Evolutionary conservation across 129 eudicot species (phyloP).

Genomic region (Ambrosia artemisiifolia): DNA sequence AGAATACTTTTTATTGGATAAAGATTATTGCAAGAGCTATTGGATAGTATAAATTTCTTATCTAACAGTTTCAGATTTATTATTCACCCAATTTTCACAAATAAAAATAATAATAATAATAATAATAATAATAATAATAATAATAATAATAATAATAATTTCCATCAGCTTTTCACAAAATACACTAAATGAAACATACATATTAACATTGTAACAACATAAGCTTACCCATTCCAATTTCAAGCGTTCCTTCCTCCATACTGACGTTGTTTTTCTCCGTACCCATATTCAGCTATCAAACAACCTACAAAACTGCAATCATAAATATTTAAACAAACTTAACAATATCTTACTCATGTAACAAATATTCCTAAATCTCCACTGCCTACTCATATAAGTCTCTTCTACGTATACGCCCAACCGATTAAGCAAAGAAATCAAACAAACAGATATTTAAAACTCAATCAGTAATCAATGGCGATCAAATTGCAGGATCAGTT

Average conservation of each 20-base stretch:
- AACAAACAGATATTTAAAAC: not conserved
- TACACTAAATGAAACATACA: not conserved
- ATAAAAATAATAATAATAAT: not conserved
- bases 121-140: not conserved
- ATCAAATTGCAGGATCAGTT: conserved; percentile 1
- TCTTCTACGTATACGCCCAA: conserved; percentile 1
- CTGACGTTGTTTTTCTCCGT: conserved; percentile 51
- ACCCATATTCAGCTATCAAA: conserved; percentile 53
- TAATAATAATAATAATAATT: not conserved
- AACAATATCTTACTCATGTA: not conserved
- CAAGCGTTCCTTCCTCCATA: conserved; percentile 80
- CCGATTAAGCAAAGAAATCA: not conserved
- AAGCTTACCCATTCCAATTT: conserved; percentile 89
- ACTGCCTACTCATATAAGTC: not conserved
- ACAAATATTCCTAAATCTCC: not conserved
- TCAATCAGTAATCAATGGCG: conserved; percentile 8
- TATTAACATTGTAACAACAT: not conserved
- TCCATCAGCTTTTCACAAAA: not conserved
- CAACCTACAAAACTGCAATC: conserved; percentile 3
- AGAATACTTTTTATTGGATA: not conserved
- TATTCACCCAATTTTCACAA: not conserved
- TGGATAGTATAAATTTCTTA: not conserved
- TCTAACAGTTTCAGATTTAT: not conserved
- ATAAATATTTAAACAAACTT: not conserved
- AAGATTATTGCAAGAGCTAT: not conserved